Base-by-base conservation (phyloP, 1,284 basidiomycete genomes). In the Apiotrichum domesticum region DNA sequence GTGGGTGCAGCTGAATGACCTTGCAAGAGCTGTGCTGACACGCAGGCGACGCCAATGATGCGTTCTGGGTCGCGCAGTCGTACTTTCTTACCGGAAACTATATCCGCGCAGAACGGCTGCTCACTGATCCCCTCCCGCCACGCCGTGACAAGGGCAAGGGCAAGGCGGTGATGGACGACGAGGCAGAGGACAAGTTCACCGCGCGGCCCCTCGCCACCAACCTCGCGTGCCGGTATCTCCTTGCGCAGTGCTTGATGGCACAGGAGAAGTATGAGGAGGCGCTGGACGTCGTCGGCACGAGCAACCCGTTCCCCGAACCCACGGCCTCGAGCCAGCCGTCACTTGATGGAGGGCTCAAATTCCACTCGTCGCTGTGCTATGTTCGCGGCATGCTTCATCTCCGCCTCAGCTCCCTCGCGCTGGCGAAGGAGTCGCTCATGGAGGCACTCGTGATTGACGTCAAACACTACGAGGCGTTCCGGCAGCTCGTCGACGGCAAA, bases 51-150 rank as follows among this genome's bases (percentile, higher is more conserved):
- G 85, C 90, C 35, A 94, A 95, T 73, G 96, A 99, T 76, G 96
- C 93, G 8, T 98, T 98, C 76, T 98, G 95, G 92, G 84, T 99
- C 14, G 95, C 96, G 1, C 95, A 98, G 73, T 90, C 90, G 0
- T 93, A 93, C 77, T 99, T 97, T 73, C 85, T 93, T 77, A 93
- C 88, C 4, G 87, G 94, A 64, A 90, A 97, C 64, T 98, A 95
- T 74, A 87, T 90, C 6, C 88, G 93, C 42, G 94, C 96, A 1
- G 93, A 97, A 74, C 84, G 88, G 49, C 81, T 99, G 15, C 82
- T 99, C 45, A 91, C 87, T 0, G 83, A 88, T 34, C 89, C 91
- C 0, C 61, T 76, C 13, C 71, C 70, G 0, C 51, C 58, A 11
- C 45, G 45, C 35, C 14, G 29, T 21, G 32, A 35, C 15, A 58